These are phyloP conservation scores for Aureobasidium sp. DNA, from an alignment of 2,329 filamentous ascomycete genomes.

Conservation along the genomic window DNA sequence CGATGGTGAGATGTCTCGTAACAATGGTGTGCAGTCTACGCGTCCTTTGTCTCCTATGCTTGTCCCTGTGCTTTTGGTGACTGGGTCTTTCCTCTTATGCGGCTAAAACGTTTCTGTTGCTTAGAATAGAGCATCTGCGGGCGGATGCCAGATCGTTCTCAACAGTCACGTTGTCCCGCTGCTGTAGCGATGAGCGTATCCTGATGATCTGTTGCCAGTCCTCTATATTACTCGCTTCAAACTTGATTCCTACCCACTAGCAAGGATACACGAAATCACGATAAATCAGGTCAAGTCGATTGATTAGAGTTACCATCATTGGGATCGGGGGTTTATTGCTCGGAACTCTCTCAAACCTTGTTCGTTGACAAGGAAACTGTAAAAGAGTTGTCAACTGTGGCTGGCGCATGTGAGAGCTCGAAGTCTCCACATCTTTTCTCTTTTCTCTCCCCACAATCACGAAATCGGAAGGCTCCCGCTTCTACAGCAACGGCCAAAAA, in stretches of 20 bases:
- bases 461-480: neutral
- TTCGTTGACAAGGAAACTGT: neutral
- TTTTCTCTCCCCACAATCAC: neutral
- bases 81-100: neutral
- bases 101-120: neutral
- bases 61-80: neutral
- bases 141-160: neutral
- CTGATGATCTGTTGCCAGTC: neutral
- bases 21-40: neutral
- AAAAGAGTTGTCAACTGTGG: neutral
- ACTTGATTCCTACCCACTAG: neutral
- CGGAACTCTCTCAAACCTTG: neutral
- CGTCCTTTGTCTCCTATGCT: neutral
- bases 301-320: neutral
- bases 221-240: no score
- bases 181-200: neutral
- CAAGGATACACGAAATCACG: neutral
- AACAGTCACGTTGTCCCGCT: neutral
- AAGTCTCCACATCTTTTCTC: neutral
- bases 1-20: neutral
- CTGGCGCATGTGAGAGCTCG: neutral
- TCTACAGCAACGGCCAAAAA: constrained; percentile 3
- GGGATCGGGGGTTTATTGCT: neutral
- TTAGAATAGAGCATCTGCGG: neutral
- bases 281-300: neutral